Evolutionary conservation across 2,329 filamentous ascomycete species (phyloP).

Genomic region (Madurella mycetomatis): DNA sequence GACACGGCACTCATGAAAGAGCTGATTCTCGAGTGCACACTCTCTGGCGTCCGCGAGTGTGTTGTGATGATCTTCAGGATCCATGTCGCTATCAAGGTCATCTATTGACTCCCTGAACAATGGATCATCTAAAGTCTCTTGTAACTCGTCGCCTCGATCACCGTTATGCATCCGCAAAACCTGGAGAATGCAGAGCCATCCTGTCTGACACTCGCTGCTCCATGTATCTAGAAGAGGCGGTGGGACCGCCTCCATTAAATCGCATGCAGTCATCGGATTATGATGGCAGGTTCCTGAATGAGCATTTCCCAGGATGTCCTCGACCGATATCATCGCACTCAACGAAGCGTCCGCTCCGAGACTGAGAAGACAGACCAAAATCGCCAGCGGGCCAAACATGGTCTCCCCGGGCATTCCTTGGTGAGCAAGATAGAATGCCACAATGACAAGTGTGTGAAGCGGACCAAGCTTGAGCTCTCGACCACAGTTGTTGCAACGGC

Average conservation of each 20-base stretch:
- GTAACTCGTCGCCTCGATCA: neutral
- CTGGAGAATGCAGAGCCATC: slow-evolving; percentile 7
- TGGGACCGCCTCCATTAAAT: slow-evolving; percentile 3
- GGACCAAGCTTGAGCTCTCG: slow-evolving; percentile 7
- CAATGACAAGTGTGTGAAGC: slow-evolving; percentile 2
- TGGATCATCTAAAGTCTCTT: neutral
- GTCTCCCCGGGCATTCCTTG: slow-evolving; percentile 4
- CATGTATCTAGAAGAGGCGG: neutral
- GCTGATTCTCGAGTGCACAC: too few species aligned
- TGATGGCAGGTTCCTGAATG: slow-evolving; percentile 2
- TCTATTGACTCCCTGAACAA: too few species aligned
- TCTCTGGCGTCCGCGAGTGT: too few species aligned
- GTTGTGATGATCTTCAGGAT: neutral
- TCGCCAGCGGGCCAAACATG: slow-evolving; percentile 3
- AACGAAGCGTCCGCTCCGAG: slow-evolving; percentile 6
- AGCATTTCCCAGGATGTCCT: slow-evolving; percentile 1
- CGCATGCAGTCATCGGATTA: slow-evolving; percentile 1
- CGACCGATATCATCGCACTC: neutral
- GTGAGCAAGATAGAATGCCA: slow-evolving; percentile 8
- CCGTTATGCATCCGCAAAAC: neutral
- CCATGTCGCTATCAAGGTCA: too few species aligned
- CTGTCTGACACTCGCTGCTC: slow-evolving; percentile 1
- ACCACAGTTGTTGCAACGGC: slow-evolving; percentile 6
- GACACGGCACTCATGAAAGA: too few species aligned
- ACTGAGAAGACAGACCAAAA: slow-evolving; percentile 5